A percentile compares a stretch with the other conserved stretches of the same genome.
Conservation (phyloP, 768 basidiomycete species). For the Pulveroboletus sp. region DNA sequence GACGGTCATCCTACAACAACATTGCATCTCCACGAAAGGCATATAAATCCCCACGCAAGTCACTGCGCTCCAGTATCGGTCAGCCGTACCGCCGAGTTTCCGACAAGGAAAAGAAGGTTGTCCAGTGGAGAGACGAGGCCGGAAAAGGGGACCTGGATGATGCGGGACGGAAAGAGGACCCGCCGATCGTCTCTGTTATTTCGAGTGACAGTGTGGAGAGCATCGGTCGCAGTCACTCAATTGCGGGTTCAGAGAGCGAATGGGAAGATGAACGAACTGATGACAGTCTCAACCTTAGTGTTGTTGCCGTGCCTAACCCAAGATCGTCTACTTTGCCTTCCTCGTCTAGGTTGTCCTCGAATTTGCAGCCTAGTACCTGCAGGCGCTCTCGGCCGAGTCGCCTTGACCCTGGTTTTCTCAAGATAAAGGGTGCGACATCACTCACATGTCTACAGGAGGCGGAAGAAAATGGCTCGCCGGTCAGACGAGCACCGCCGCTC, state of each 20-base stretch:
- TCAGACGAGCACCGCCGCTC: conserved; percentile 37
- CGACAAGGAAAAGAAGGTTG: conserved; percentile 68
- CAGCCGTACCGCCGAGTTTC: conserved; percentile 61
- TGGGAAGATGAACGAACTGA: conserved; percentile 91
- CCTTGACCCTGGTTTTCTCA: conserved; percentile 66
- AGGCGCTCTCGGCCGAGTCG: conserved; percentile 60
- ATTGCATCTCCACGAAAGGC: conserved; percentile 45
- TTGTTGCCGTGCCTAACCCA: conserved; percentile 31
- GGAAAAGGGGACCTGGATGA: conserved; percentile 81
- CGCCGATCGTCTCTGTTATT: conserved; percentile 25
- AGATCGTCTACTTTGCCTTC: conserved; percentile 34
- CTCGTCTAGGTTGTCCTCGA: conserved; percentile 26
- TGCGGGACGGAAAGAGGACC: conserved; percentile 32
- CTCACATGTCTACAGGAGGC: conserved; percentile 68
- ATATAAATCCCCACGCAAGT: conserved; percentile 64
- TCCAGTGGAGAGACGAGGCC: conserved; percentile 85
- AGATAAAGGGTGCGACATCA: conserved; percentile 42
- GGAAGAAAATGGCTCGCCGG: conserved; percentile 51
- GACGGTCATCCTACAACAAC: conserved; percentile 40
- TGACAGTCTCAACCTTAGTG: conserved; percentile 60
- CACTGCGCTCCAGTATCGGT: conserved; percentile 58
- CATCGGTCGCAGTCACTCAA: conserved; percentile 35
- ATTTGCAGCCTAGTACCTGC: conserved; percentile 11
- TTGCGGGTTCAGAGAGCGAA: conserved; percentile 73
- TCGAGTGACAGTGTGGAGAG: conserved; percentile 35